Base-by-base conservation (phyloP, 2,329 filamentous ascomycete species). In the Purpureocillium takamizusanense region DNA sequence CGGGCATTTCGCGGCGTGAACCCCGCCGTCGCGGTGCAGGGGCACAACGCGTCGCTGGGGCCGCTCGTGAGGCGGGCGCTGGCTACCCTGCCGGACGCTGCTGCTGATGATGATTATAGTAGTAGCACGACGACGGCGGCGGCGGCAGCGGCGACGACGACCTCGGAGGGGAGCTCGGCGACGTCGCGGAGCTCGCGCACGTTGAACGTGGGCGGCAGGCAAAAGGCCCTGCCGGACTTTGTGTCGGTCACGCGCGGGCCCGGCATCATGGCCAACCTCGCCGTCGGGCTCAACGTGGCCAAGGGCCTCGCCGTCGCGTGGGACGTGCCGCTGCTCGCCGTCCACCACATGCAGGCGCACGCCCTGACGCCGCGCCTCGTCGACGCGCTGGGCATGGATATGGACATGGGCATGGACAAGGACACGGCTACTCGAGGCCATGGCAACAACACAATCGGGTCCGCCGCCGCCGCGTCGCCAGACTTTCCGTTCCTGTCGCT, bases 271-370 rank as follows among this genome's bases (percentile, higher is more conserved):
- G 73, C 82, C 5, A 87, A 86, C 51, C 70, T 98, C 23, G 73
- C 78, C 15, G 78, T 82, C 13, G 92, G 92, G 0, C 59, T 97
- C 10, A 81, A 87, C 54, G 81, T 80, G 16, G 92, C 87, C 14
- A 97, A 97, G 61, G 92, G 88, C 0, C 71, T 97, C 15, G 79
- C 89, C 0, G 69, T 85, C 15, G 88, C 86, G 29, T 94, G 86
- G 86, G 73, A 79, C 46, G 73, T 88, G 29, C 89, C 90, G 3
- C 66, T 97, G 25, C 59, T 97, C 1, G 92, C 80, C 1, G 85
- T 95, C 1, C 85, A 98, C 59, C 92, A 98, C 60, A 97, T 98
- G 92, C 89, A 95, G 58, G 92, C 89, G 10, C 92, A 98, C 60
- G 83, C 92, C 14, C 65, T 98, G 45, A 97, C 92, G 14, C 85